Conservation (phyloP, 1,139 yeast species). For the Pichia sp. region DNA sequence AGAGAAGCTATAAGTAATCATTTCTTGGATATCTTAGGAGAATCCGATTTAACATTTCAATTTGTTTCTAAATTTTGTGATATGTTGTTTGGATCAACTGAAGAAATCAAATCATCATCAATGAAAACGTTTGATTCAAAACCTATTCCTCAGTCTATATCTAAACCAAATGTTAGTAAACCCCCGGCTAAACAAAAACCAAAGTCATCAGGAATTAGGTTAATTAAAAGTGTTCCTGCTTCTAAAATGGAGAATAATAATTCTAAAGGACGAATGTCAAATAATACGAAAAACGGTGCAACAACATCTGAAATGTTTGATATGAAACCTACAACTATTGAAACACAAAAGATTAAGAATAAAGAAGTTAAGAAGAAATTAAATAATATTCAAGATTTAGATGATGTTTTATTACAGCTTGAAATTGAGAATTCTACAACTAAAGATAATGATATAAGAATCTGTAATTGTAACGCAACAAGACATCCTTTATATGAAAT, state of each 20-base stretch:
- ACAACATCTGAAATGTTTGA: slow-evolving; percentile 27
- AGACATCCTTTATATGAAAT: slow-evolving; percentile 82
- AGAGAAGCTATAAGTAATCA: slow-evolving; percentile 42
- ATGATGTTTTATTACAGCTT: slow-evolving; percentile 43
- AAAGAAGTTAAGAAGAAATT: slow-evolving; percentile 20
- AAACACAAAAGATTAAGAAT: slow-evolving; percentile 13
- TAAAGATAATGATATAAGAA: slow-evolving; percentile 17
- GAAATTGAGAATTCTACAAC: slow-evolving; percentile 25
- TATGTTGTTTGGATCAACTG: slow-evolving; percentile 24
- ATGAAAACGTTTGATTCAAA: no score
- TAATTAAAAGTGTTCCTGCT: slow-evolving; percentile 5
- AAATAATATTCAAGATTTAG: slow-evolving; percentile 51
- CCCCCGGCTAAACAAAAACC: not conserved
- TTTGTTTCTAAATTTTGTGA: slow-evolving; percentile 35
- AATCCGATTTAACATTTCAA: slow-evolving; percentile 39
- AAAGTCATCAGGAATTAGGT: slow-evolving; percentile 5
- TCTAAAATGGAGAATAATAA: not conserved
- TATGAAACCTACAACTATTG: slow-evolving; percentile 20
- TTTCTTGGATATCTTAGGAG: slow-evolving; percentile 48
- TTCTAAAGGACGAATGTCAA: slow-evolving; percentile 10
- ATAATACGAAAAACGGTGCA: slow-evolving; percentile 15
- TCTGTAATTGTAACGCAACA: slow-evolving; percentile 78
- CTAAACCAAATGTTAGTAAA: not conserved
- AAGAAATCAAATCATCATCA: no score
- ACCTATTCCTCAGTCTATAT: no score